A percentile compares a stretch with the other conserved stretches of the same genome.
Conservation (phyloP, 2,329 filamentous ascomycete genomes). For the Zasmidium cellare region DNA sequence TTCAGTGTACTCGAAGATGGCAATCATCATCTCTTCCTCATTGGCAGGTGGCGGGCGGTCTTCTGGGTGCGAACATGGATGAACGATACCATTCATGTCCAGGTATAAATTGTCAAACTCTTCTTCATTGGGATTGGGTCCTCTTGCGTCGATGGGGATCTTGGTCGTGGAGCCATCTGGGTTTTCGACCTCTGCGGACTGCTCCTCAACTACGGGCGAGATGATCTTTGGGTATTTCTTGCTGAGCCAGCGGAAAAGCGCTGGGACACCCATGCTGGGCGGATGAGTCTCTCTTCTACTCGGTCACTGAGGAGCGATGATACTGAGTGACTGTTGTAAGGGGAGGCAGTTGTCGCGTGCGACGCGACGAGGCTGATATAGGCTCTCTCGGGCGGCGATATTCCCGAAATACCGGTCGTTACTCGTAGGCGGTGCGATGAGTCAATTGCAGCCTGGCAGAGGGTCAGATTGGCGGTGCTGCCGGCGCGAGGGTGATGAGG, state of each 20-base stretch:
- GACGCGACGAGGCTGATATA: neutral
- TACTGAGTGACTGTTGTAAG: neutral
- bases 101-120: slow-evolving; percentile 98
- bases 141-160: slow-evolving; percentile 81
- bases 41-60: slow-evolving; percentile 86
- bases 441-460: slow-evolving; percentile 8
- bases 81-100: slow-evolving; percentile 99
- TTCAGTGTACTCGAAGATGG: slow-evolving; percentile 98
- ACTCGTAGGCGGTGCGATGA: neutral
- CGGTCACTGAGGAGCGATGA: neutral
- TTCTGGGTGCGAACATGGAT: slow-evolving; percentile 97
- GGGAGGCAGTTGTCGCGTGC: neutral
- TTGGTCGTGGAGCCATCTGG: slow-evolving; percentile 76
- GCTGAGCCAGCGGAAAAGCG: slow-evolving; percentile 94
- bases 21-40: slow-evolving; percentile 99
- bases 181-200: slow-evolving; percentile 72
- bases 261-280: slow-evolving; percentile 81
- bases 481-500: slow-evolving; percentile 10
- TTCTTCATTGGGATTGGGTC: slow-evolving; percentile 92
- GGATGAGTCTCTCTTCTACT: neutral
- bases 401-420: neutral
- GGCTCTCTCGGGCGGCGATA: neutral
- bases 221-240: slow-evolving; percentile 98
- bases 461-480: slow-evolving; percentile 12
- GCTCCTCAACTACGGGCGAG: slow-evolving; percentile 83